Conservation (phyloP, 2,329 filamentous ascomycete genomes). For the Didymosphaeria variabile region DNA sequence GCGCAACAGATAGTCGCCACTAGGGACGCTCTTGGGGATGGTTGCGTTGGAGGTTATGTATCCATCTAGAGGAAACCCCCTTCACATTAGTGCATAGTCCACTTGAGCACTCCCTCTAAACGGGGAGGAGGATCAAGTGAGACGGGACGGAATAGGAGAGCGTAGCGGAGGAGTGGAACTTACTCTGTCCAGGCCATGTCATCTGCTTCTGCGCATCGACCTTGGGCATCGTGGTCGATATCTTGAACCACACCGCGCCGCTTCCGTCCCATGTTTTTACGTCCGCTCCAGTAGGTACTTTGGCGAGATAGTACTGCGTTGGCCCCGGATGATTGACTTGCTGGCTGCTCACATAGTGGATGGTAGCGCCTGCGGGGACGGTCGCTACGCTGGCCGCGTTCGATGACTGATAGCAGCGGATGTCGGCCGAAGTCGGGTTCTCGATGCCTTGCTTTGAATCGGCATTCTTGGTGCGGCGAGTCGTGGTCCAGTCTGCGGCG, state of each 20-base stretch:
- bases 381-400: conserved; percentile 32
- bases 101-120: no score
- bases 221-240: conserved; percentile 36
- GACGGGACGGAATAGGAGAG: neutral
- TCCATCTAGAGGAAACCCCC: conserved; percentile 25
- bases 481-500: conserved; percentile 39
- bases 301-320: conserved; percentile 42
- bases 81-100: no score
- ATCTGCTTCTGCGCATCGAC: conserved; percentile 39
- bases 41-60: conserved; percentile 45
- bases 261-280: conserved; percentile 39
- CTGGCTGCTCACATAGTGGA: conserved; percentile 42
- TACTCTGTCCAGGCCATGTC: conserved; percentile 44
- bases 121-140: neutral
- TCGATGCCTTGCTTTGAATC: conserved; percentile 42
- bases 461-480: conserved; percentile 38
- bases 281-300: conserved; percentile 32
- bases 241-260: conserved; percentile 42
- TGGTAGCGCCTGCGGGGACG: conserved; percentile 37
- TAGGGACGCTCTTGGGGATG: conserved; percentile 46
- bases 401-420: conserved; percentile 36
- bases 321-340: conserved; percentile 44
- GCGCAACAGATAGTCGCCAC: conserved; percentile 52
- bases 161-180: neutral
- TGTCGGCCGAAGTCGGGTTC: conserved; percentile 37